Base-by-base conservation (phyloP, 768 basidiomycete genomes). In the Boletus rubescentipes region DNA sequence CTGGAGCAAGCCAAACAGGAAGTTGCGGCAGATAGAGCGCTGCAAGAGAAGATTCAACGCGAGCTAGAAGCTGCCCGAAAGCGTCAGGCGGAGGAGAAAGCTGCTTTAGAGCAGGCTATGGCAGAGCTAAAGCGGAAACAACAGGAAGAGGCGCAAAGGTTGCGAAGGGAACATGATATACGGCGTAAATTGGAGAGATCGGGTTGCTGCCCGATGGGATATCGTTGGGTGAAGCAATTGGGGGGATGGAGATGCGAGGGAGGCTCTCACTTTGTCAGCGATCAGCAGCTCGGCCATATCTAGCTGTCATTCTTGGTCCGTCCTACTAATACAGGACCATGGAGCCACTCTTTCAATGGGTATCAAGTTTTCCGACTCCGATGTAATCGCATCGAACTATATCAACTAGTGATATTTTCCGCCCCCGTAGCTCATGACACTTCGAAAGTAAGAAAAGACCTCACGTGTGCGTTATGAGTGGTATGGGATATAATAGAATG, bases 191-290 rank as follows among this genome's bases (percentile, higher is more conserved):
- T 83, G 15, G 67, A 74, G 1, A 23, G 49, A 1, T 77, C 84
- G 71, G 85, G 85, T 0, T 64, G 78, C 2, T 86, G 85, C 57
- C 61, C 64, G 4, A 67, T 57, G 20, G 81, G 81, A 1, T 83
- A 58, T 52, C 60, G 18, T 9, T 83, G 81, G 82, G 72, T 77
- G 45, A 70, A 64, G 43, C 69, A 73, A 48, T 3, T 11, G 0
- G 57, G 46, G 5, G 80, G 79, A 3, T 83, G 78, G 66, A 62
- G 78, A 12, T 82, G 80, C 56, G 62, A 69, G 2, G 81, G 75
- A 2, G 80, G 81, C 1, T n/a, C 39, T 1, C 80, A 82, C 60
- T 79, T 69, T 50, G 57, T 80, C 7, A 45, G 49, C 12, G 55
- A 75, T 41, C 39, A 30, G 7, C 61, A 71, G 42, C 51, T 80